These are phyloP conservation scores for Aspergillus luchuensis DNA, from an alignment of 2,329 filamentous ascomycete genomes.

Conservation along the genomic window DNA sequence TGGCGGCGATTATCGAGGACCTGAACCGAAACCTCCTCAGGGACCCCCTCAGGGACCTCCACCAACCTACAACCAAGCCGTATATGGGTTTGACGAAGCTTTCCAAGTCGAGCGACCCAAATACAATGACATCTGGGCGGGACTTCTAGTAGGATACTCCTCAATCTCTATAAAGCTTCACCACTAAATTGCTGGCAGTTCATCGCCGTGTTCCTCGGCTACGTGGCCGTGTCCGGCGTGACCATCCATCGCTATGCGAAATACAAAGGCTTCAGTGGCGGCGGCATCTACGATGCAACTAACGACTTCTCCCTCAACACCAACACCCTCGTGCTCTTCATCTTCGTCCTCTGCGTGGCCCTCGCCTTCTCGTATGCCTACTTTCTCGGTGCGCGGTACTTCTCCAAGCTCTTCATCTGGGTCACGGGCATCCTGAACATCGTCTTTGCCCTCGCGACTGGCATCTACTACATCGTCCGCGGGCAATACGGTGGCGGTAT, in stretches of 20 bases:
- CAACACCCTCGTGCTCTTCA: conserved; percentile 84
- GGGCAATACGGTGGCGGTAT: conserved; percentile 83
- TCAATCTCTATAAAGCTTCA: conserved; percentile 1
- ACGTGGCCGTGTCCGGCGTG: conserved; percentile 73
- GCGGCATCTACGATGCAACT: conserved; percentile 70
- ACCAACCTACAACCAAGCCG: conserved; percentile 34
- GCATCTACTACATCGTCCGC: conserved; percentile 78
- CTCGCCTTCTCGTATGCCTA: conserved; percentile 76
- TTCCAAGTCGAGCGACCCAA: conserved; percentile 85
- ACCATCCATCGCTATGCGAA: conserved; percentile 72
- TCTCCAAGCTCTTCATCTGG: conserved; percentile 92
- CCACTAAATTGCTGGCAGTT: conserved; percentile 51
- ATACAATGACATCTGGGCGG: conserved; percentile 89
- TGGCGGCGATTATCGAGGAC: conserved; percentile 12
- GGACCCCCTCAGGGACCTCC: conserved; percentile 23
- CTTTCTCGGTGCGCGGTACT: conserved; percentile 71
- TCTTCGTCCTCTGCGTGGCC: conserved; percentile 73
- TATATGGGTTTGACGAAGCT: conserved; percentile 69
- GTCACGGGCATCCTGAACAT: conserved; percentile 88
- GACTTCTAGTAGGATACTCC: conserved; percentile 63
- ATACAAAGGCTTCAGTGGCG: conserved; percentile 65
- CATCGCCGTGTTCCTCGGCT: conserved; percentile 70
- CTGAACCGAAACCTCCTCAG: conserved; percentile 27
- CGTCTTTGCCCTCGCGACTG: conserved; percentile 78
- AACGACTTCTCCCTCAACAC: conserved; percentile 73